These are phyloP conservation scores for Microbotryum lychnidis-dioicae DNA, from an alignment of 1,284 basidiomycete species.

Conservation along the genomic window DNA sequence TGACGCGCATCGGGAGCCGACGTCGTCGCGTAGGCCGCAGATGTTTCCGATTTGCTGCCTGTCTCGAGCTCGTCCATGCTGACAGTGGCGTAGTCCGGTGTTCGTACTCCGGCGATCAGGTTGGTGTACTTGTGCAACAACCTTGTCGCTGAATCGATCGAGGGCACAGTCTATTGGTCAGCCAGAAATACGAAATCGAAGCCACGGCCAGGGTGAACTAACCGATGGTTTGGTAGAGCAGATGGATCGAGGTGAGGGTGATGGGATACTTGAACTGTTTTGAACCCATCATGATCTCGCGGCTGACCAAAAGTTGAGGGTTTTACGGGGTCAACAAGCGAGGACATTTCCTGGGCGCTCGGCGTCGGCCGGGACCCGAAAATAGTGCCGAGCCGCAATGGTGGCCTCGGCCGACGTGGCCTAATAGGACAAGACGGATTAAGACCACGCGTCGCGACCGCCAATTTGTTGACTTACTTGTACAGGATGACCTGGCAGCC, in stretches of 20 bases:
- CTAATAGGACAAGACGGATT: too few species aligned
- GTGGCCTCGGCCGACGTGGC: too few species aligned
- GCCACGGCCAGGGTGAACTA: background rate
- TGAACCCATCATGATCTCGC: conserved; percentile 26
- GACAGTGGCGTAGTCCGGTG: conserved; percentile 12
- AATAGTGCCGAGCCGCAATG: too few species aligned
- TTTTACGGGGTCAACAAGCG: background rate
- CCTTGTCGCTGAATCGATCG: conserved; percentile 11
- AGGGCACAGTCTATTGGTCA: background rate
- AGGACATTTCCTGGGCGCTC: too few species aligned
- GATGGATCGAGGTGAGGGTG: conserved; percentile 25
- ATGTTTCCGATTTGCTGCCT: background rate
- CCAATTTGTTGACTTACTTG: conserved; percentile 1
- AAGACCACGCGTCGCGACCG: background rate
- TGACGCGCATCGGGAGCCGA: too few species aligned
- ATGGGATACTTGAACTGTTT: conserved; percentile 28
- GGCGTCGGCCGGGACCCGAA: too few species aligned
- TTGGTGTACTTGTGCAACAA: conserved; percentile 22
- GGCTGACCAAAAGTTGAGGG: conserved; percentile 1
- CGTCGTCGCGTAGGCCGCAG: background rate
- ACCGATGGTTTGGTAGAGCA: conserved; percentile 23
- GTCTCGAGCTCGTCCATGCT: conserved; percentile 2
- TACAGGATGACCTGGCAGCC: conserved; percentile 15
- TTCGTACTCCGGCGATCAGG: conserved; percentile 20
- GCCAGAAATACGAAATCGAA: background rate